Conservation (phyloP, 495 filamentous ascomycete species). For the Tetracladium marchalianum region DNA sequence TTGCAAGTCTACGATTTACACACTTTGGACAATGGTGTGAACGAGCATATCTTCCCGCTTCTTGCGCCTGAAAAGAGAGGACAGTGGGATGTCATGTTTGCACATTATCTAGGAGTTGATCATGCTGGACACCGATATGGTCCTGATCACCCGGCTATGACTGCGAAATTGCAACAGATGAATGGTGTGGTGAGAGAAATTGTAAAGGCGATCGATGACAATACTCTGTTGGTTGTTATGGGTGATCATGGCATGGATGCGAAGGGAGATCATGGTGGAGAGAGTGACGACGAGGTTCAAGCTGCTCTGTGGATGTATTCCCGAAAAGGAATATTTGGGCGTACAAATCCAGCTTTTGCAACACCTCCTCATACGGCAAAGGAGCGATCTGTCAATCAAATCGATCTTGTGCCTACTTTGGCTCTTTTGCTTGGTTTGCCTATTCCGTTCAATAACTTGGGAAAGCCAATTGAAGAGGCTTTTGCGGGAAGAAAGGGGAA, state of each 20-base stretch:
- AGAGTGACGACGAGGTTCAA: slow-evolving; percentile 89
- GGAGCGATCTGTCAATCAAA: slow-evolving; percentile 78
- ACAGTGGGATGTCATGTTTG: slow-evolving; percentile 88
- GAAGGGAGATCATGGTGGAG: slow-evolving; percentile 95
- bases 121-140: slow-evolving; percentile 96
- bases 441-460: slow-evolving; percentile 96
- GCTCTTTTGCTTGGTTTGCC: slow-evolving; percentile 81
- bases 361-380: slow-evolving; percentile 66
- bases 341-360: slow-evolving; percentile 48
- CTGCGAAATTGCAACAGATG: slow-evolving; percentile 86
- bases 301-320: slow-evolving; percentile 99
- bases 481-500: slow-evolving; percentile 61
- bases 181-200: slow-evolving; percentile 65
- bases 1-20: slow-evolving; percentile 98
- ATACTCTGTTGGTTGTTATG: slow-evolving; percentile 89
- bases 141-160: slow-evolving; percentile 87
- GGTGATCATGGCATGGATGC: slow-evolving; percentile 97
- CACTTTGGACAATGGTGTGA: slow-evolving; percentile 95
- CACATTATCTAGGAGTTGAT: slow-evolving; percentile 90
- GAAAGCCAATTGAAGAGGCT: slow-evolving; percentile 85
- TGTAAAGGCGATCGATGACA: slow-evolving; percentile 63
- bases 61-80: slow-evolving; percentile 45
- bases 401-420: slow-evolving; percentile 89
- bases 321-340: slow-evolving; percentile 70
- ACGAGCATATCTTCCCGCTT: slow-evolving; percentile 80